A percentile compares a stretch with the other conserved stretches of the same genome.
These are phyloP conservation scores for Seiridium cupressi DNA, from an alignment of 2,329 filamentous ascomycete species.

Conservation along the genomic window DNA sequence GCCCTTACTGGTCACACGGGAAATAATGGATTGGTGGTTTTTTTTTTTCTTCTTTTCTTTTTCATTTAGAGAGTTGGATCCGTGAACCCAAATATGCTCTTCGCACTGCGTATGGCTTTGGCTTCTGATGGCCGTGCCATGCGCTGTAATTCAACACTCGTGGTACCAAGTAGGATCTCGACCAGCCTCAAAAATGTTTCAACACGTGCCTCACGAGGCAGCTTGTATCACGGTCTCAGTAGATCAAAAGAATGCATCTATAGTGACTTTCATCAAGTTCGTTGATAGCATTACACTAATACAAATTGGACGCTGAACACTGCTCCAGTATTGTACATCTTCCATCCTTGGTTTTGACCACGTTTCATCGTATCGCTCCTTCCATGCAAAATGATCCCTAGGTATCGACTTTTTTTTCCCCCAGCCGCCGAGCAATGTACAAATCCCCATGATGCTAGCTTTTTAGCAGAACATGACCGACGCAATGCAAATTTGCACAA, in stretches of 20 bases:
- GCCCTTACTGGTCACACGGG: too few species aligned
- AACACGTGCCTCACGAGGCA: neutral
- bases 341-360: slow-evolving; percentile 17
- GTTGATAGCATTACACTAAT: slow-evolving; percentile 27
- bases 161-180: neutral
- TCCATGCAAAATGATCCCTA: slow-evolving; percentile 26
- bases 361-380: slow-evolving; percentile 25
- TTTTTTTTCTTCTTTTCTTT: too few species aligned
- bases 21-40: too few species aligned
- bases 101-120: too few species aligned
- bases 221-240: neutral
- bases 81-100: too few species aligned
- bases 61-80: too few species aligned
- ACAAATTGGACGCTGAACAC: slow-evolving; percentile 20
- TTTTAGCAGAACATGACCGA: slow-evolving; percentile 15
- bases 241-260: neutral
- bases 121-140: neutral
- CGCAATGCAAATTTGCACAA: slow-evolving; percentile 20
- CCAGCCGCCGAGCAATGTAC: slow-evolving; percentile 31
- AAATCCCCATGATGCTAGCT: slow-evolving; percentile 20
- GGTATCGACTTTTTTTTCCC: slow-evolving; percentile 18
- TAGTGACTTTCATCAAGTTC: slow-evolving; percentile 9
- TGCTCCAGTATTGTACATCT: slow-evolving; percentile 28
- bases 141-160: neutral
- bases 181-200: neutral